Percentiles rank a stretch among this genome's conserved stretches.
Evolutionary conservation across 2,329 filamentous ascomycete genomes (phyloP).

Genomic region (Paracoccidioides brasiliensis): DNA sequence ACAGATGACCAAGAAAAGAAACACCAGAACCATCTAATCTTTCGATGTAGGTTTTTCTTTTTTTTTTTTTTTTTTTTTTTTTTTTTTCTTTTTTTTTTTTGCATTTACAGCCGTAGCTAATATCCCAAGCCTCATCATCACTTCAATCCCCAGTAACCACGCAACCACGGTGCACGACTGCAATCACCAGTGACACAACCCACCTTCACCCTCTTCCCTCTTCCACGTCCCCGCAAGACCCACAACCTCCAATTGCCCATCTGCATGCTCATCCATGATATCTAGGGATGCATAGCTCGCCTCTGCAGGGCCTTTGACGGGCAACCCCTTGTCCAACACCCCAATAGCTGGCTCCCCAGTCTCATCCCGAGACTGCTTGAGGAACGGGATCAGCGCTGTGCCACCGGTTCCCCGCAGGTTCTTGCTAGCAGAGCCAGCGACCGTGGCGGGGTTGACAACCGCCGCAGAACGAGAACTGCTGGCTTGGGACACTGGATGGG

Average conservation of each 20-base stretch:
- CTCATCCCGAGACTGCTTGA: constrained; percentile 94
- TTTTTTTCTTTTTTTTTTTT: too few relatives aligned
- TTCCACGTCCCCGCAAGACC: constrained; percentile 78
- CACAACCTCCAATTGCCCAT: constrained; percentile 45
- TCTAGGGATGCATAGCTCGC: constrained; percentile 29
- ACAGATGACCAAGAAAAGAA: too few relatives aligned
- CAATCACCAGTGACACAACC: constrained; percentile 43
- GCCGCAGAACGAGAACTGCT: neutral
- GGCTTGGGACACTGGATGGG: neutral
- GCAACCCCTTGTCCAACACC: constrained; percentile 45
- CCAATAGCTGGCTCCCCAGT: constrained; percentile 82
- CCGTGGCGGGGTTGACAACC: constrained; percentile 19
- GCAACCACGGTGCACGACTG: neutral
- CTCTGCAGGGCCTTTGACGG: constrained; percentile 39
- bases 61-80: too few relatives aligned
- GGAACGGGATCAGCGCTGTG: constrained; percentile 83
- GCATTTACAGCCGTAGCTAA: too few relatives aligned
- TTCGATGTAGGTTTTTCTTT: too few relatives aligned
- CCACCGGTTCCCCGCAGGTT: constrained; percentile 82
- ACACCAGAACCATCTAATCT: too few relatives aligned
- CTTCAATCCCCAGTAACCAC: too few relatives aligned
- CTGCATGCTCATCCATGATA: constrained; percentile 40
- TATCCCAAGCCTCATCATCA: too few relatives aligned
- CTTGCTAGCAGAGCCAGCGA: constrained; percentile 25
- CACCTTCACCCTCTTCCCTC: constrained; percentile 67